Percentiles rank a stretch among this genome's conserved stretches.
Conservation (phyloP, 129 eudicot genomes). For the Arctium lappa region DNA sequence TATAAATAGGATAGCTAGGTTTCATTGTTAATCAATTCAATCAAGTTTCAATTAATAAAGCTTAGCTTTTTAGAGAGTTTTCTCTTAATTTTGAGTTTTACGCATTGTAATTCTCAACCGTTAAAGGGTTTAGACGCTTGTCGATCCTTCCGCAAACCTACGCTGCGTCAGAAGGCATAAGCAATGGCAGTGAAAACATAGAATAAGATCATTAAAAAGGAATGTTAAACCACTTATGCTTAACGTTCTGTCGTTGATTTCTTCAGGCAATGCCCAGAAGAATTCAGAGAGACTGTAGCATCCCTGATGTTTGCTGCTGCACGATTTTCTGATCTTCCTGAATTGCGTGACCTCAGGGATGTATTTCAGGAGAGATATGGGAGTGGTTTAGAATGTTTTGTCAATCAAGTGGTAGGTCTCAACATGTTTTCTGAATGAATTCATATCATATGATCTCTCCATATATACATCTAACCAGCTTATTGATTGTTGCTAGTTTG, state of each 20-base stretch:
- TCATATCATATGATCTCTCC: background rate
- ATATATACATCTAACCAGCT: conserved; percentile 20
- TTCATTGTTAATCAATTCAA: too few relatives aligned
- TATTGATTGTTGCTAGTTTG: conserved; percentile 51
- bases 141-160: too few relatives aligned
- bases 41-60: too few relatives aligned
- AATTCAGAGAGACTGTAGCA: conserved; percentile 86
- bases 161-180: too few relatives aligned
- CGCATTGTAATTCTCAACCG: too few relatives aligned
- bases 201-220: background rate
- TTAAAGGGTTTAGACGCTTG: too few relatives aligned
- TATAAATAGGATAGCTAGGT: too few relatives aligned
- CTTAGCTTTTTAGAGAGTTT: too few relatives aligned
- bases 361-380: conserved; percentile 83
- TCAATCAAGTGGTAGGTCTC: conserved; percentile 65
- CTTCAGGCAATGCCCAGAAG: conserved; percentile 94
- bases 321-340: conserved; percentile 94
- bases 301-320: conserved; percentile 97
- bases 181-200: background rate
- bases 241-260: background rate
- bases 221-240: background rate
- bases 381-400: conserved; percentile 71
- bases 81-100: too few relatives aligned
- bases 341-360: conserved; percentile 87
- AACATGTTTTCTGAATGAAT: background rate